Evolutionary conservation across 192 early-diverging fungal genomes (phyloP), one percentile per base, ranked within the genome.

Genomic region (Gaertneriomyces semiglobifer): DNA sequence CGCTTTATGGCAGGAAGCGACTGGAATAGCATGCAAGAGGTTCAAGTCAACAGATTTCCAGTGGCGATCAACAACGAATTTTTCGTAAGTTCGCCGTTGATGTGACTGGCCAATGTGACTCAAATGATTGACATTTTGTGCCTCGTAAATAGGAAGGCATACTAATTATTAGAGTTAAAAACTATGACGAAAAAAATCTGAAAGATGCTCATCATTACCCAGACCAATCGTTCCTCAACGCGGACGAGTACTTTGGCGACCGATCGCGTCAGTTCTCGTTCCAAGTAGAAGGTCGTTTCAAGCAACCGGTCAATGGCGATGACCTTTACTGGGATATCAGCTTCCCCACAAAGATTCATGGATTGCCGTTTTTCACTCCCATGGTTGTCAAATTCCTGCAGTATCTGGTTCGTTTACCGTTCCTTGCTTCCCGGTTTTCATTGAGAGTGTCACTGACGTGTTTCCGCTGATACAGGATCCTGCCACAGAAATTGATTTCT

Each of bases 301-400:
- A 69, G 53, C 19, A 69, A 16, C 61, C 16, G 19, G 68, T 69
- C 60, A 69, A 69, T 41, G 68, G 68, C 18, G 68, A 69, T 52
- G 60, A 69, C 60, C 68, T 69, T 12, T 62, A 51, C 42, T 69
- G 68, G 68, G 68, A 69, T 33, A 69, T 68, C 53, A 38, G 25
- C 16, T 68, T 68, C 41, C 66, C 66, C 25, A 19, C 58, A 1
- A 56, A 44, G 4, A 38, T 68, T 4, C 25, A 12, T 39, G 61
- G 61, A 8, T 40, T 69, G 42, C 68, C 68, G 7, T 61, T 63
- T 44, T 63, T 69, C 53, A 63, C 61, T 45, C 60, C 60, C 50
- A 61, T 63, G 68, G 60, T 69, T 44, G 68, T 69, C 51, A 69
- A 69, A 45, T 62, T 42, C 52, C 44, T 69, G 52, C 68, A 63